phyloP scores from a whole-genome alignment of 169 alveolate genomes.

The Plasmodium falciparum region DNA sequence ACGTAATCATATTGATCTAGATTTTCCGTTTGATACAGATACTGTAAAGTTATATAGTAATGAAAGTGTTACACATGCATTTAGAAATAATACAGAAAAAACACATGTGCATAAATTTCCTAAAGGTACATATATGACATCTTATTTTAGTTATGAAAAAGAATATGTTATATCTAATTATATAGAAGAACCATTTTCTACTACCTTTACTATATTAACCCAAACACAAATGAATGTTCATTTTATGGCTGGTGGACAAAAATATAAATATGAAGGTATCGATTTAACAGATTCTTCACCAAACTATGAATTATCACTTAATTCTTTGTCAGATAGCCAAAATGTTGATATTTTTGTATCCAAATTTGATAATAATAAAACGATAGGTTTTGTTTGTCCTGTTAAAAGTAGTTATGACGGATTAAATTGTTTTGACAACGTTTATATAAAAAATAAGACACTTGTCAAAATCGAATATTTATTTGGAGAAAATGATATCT shows the following conservation, averaged over 20 bases:
- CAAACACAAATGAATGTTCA: not conserved
- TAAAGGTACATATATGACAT: constrained; percentile 15
- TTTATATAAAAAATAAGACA: not conserved
- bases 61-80: constrained; percentile 11
- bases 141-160: constrained; percentile 8
- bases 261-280: constrained; percentile 6
- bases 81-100: not conserved
- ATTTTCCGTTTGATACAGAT: not conserved
- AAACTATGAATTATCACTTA: constrained; percentile 12
- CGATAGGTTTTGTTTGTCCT: constrained; percentile 28
- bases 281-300: constrained; percentile 21
- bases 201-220: not conserved
- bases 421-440: constrained; percentile 18
- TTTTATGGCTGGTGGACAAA: constrained; percentile 18
- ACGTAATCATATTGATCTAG: constrained; percentile 9
- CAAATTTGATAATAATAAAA: constrained; percentile 14
- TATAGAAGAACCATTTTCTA: not conserved
- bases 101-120: not conserved
- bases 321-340: not conserved
- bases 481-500: constrained; percentile 23
- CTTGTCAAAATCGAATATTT: constrained; percentile 17
- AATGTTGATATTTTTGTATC: constrained; percentile 13
- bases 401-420: constrained; percentile 6
- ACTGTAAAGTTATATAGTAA: not conserved
- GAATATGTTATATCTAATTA: constrained; percentile 26